Evolutionary conservation across 1,139 yeast genomes (phyloP), one percentile per base, ranked within the genome.

Genomic region (Hyphopichia burtonii): DNA sequence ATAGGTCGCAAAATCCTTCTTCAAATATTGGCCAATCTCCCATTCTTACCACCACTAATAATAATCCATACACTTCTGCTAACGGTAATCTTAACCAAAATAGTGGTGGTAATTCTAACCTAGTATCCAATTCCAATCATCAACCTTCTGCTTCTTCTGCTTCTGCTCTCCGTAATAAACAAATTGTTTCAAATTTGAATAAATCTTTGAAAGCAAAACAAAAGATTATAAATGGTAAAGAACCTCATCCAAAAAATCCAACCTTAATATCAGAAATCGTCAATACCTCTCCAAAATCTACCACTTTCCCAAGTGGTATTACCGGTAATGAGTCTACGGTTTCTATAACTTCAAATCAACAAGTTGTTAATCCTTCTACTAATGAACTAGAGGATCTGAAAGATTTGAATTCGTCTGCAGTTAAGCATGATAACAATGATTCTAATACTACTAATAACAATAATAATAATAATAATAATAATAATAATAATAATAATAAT

Each of bases 141-240:
- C 30, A 22, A n/a, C 12, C 19, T 38, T 28, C 44, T 40, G 22
- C 42, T 42, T 27, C 54, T 43, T 15, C 32, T 49, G 15, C 54
- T 43, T 15, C 32, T 49, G 15, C 47, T 37, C 18, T 54, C 19
- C 49, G 65, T 28, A 68, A 66, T 49, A 65, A 65, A 40, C 55
- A 49, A 27, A 59, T 65, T 31, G 65, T 70, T 34, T 54, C 70
- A 30, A 67, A 63, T 51, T 54, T 70, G 34, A 70, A 70, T 48
- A 68, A 69, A 47, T 65, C 75, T 3, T 52, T 70, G 34, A 68
- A 66, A 48, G 74, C 73, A 10, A 70, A 70, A 43, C 76, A 70
- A 47, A 66, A 66, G 44, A 62, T 70, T 39, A 68, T 68, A 41
- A 65, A 55, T 44, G 53, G 69, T 8, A 65, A 65, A 42, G 74